phyloP scores from a whole-genome alignment of 495 filamentous ascomycete genomes.

The Neurospora tetraspora region DNA sequence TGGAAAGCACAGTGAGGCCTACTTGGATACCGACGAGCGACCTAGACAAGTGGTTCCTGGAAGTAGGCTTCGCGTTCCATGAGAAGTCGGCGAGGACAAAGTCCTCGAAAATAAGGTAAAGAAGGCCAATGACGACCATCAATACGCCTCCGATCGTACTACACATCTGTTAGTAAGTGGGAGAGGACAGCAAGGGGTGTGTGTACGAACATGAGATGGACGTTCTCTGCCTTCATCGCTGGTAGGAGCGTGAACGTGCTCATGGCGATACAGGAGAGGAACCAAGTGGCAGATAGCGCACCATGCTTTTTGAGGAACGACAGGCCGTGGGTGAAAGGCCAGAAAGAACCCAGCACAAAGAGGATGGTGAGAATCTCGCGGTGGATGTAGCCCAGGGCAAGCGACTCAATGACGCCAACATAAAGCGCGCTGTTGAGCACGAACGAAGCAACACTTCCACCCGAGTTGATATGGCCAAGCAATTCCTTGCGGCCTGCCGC shows the following conservation, averaged over 20 bases:
- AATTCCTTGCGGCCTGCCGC: slow-evolving; percentile 56
- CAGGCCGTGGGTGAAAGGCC: slow-evolving; percentile 67
- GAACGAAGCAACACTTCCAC: slow-evolving; percentile 43
- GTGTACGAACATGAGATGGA: slow-evolving; percentile 60
- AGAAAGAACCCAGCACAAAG: slow-evolving; percentile 64
- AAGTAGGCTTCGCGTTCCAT: slow-evolving; percentile 16
- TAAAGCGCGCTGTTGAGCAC: slow-evolving; percentile 55
- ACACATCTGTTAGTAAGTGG: slow-evolving; percentile 19
- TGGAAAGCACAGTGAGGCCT: slow-evolving; percentile 75
- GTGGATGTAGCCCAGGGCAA: slow-evolving; percentile 77
- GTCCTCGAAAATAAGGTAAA: slow-evolving; percentile 79
- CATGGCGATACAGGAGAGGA: slow-evolving; percentile 67
- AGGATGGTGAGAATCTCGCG: slow-evolving; percentile 78
- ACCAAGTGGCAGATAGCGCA: slow-evolving; percentile 62
- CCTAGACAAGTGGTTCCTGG: slow-evolving; percentile 23
- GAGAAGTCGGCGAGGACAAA: slow-evolving; percentile 44
- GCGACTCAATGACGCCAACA: slow-evolving; percentile 64
- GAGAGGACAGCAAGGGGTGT: neutral
- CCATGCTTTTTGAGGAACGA: slow-evolving; percentile 58
- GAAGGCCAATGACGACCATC: slow-evolving; percentile 67
- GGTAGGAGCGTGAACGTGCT: slow-evolving; percentile 84
- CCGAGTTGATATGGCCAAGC: slow-evolving; percentile 54
- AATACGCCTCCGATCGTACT: slow-evolving; percentile 68
- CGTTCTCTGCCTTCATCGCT: slow-evolving; percentile 72
- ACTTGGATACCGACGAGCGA: slow-evolving; percentile 41